These are phyloP conservation scores for Caloboletus firmus DNA, from an alignment of 1,284 basidiomycete genomes.

Conservation along the genomic window DNA sequence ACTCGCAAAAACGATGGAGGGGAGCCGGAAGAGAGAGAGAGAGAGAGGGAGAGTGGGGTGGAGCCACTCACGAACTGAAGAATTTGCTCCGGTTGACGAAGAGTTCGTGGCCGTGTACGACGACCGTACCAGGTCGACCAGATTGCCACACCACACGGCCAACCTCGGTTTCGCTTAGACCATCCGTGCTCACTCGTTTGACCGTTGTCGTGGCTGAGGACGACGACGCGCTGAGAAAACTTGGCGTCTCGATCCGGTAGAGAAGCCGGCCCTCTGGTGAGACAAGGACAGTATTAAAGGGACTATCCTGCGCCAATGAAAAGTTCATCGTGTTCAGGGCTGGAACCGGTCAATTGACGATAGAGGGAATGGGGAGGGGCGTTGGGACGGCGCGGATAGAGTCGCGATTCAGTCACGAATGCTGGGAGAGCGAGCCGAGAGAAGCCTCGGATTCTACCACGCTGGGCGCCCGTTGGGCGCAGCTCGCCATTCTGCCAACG, in stretches of 20 bases:
- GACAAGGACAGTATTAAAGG: constrained; percentile 34
- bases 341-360: neutral
- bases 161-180: constrained; percentile 27
- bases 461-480: constrained; percentile 26
- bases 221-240: constrained; percentile 9
- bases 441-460: constrained; percentile 37
- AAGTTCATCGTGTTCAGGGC: constrained; percentile 29
- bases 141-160: constrained; percentile 34
- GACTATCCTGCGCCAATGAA: constrained; percentile 33
- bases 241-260: constrained; percentile 33
- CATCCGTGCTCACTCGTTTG: constrained; percentile 28
- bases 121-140: constrained; percentile 29
- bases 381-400: constrained; percentile 14
- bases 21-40: neutral
- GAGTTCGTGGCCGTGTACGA: constrained; percentile 32
- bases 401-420: constrained; percentile 7
- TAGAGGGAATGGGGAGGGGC: neutral
- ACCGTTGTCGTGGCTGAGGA: constrained; percentile 22
- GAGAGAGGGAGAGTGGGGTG: too few relatives aligned
- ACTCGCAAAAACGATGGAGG: neutral
- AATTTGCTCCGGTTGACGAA: constrained; percentile 26
- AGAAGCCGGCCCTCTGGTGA: constrained; percentile 31
- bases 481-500: constrained; percentile 2
- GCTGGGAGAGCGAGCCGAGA: constrained; percentile 32
- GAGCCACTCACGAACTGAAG: constrained; percentile 33